phyloP scores from a whole-genome alignment of 2,329 filamentous ascomycete genomes.

The Ceratocystis colombiana region DNA sequence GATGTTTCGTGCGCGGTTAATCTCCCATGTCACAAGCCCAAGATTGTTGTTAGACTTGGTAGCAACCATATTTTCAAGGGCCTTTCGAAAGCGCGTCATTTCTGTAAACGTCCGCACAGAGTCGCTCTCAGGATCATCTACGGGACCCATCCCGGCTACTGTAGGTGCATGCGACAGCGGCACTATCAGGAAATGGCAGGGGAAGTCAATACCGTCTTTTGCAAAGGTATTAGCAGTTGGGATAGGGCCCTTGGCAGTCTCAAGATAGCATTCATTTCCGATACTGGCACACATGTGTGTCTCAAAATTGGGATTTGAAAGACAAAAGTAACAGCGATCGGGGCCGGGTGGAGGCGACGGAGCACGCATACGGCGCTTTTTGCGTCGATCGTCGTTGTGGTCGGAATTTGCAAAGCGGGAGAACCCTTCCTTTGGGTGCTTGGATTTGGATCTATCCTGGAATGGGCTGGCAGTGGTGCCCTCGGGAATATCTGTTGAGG shows the following conservation, averaged over 20 bases:
- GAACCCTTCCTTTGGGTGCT: constrained; percentile 28
- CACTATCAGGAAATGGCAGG: constrained; percentile 83
- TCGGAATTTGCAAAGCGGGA: constrained; percentile 31
- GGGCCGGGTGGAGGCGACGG: constrained; percentile 55
- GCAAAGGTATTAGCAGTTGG: constrained; percentile 59
- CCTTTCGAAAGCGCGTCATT: constrained; percentile 69
- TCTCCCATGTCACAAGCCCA: constrained; percentile 84
- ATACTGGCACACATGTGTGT: constrained; percentile 86
- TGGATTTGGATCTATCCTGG: constrained; percentile 13
- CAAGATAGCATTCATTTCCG: constrained; percentile 76
- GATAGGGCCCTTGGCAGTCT: constrained; percentile 83
- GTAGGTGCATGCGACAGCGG: constrained; percentile 75
- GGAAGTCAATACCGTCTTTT: constrained; percentile 57
- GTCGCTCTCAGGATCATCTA: constrained; percentile 41
- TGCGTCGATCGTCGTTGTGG: constrained; percentile 37
- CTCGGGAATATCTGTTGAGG: constrained; percentile 45
- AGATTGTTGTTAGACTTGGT: constrained; percentile 47
- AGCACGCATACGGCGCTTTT: constrained; percentile 39
- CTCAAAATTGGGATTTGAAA: constrained; percentile 74
- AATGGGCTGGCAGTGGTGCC: constrained; percentile 73
- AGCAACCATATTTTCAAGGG: constrained; percentile 72
- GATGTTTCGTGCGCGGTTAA: constrained; percentile 68
- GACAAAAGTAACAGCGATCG: constrained; percentile 85
- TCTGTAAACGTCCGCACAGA: constrained; percentile 58
- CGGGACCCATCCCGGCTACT: constrained; percentile 53